Percentiles rank a stretch among this genome's conserved stretches.
phyloP scores from a whole-genome alignment of 768 basidiomycete genomes.

The Naganishia randhawae region DNA sequence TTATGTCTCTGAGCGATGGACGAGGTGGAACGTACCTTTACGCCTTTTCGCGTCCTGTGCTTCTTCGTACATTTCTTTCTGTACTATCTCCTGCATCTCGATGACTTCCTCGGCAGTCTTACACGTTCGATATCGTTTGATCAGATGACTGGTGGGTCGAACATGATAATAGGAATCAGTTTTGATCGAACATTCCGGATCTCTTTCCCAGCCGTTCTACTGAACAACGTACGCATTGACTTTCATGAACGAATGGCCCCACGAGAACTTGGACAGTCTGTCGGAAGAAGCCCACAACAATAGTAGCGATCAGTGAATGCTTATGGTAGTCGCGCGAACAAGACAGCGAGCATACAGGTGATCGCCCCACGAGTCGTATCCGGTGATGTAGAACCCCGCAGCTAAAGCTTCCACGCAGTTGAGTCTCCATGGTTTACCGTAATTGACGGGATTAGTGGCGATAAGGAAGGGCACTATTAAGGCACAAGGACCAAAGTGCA shows the following conservation, averaged over 20 bases:
- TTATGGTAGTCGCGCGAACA: neutral
- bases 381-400: constrained; percentile 89
- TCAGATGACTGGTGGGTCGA: constrained; percentile 55
- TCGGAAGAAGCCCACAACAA: neutral
- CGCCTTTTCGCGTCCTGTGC: constrained; percentile 32
- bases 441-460: constrained; percentile 95
- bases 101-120: constrained; percentile 50
- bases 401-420: constrained; percentile 88
- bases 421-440: constrained; percentile 92
- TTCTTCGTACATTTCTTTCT: constrained; percentile 49
- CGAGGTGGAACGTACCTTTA: constrained; percentile 34
- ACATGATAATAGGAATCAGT: neutral
- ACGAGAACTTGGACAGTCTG: constrained; percentile 72
- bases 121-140: constrained; percentile 76
- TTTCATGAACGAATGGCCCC: constrained; percentile 81
- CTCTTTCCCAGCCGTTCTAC: too few species aligned
- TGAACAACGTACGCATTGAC: constrained; percentile 64
- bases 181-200: constrained; percentile 32
- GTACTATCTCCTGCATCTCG: constrained; percentile 49
- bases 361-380: constrained; percentile 76
- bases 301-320: too few species aligned
- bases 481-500: too few species aligned
- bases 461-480: constrained; percentile 88
- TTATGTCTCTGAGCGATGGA: too few species aligned
- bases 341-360: constrained; percentile 53